Percentiles rank a stretch among this genome's conserved stretches.
Evolutionary conservation across 345 rosid genomes (phyloP).

Genomic region (Garcia nutans): DNA sequence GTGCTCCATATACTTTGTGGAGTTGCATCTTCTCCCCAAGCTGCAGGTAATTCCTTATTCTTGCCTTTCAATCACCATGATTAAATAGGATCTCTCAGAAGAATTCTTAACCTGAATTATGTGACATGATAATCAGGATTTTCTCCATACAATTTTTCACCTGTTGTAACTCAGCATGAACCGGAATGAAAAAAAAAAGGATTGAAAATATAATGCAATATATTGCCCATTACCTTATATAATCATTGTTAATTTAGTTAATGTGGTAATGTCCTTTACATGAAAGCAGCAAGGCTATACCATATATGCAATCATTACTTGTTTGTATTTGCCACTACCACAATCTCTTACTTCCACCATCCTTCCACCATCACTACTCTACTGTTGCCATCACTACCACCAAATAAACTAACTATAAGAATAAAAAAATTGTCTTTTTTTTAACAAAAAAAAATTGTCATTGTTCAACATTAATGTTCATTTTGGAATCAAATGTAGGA

Average conservation of each 20-base stretch:
- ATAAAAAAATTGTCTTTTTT: no score
- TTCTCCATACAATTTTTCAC: not conserved
- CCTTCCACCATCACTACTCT: not conserved
- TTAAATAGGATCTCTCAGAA: not conserved
- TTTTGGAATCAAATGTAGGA: not conserved
- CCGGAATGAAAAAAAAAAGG: no score
- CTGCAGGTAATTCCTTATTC: slow-evolving; percentile 34
- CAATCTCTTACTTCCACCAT: not conserved
- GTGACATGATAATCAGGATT: not conserved
- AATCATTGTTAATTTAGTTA: no score
- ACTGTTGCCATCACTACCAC: no score
- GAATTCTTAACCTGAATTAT: not conserved
- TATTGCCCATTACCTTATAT: no score
- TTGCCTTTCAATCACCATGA: not conserved
- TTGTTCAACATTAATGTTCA: not conserved
- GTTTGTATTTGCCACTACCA: not conserved
- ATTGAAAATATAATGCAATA: no score
- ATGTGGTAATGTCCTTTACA: no score
- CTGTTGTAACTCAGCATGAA: not conserved
- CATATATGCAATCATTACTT: not conserved
- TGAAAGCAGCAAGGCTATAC: no score
- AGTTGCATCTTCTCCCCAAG: slow-evolving; percentile 45
- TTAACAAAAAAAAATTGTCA: no score
- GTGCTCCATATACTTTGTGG: slow-evolving; percentile 36
- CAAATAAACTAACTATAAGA: not conserved